Evolutionary conservation across 306 rosid species (phyloP), one percentile per base, ranked within the genome.

Genomic region (Gastrolobium bilobum): DNA sequence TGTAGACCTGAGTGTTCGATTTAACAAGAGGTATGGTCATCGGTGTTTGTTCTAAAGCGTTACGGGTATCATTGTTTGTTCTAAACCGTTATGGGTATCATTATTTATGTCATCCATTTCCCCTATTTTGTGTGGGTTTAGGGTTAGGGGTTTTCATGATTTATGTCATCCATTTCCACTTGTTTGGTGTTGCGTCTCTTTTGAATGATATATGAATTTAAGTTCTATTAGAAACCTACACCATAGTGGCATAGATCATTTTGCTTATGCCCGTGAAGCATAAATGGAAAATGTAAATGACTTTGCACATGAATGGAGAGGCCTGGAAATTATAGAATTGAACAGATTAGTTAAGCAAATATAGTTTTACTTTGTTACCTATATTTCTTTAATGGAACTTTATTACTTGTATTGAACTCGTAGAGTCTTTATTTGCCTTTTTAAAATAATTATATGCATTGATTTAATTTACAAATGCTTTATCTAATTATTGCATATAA

Each of bases 381-480:
- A 9, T 51, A 51, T 60, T 60, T 47, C 39, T 40, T 29, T 8
- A n/a, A 26, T 60, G 63, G 33, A 71, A 51, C 13, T 50, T 70
- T 63, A 50, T 72, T 50, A 10, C 66, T 50, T 48, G 33, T 39
- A 47, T 42, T 56, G 64, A 68, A 67, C 46, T 31, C 6, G 1
- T 39, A 31, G 60, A 40, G 60, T 74, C 48, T n/a, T 30, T 31
- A 6, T 53, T 43, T 40, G 33, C 26, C 39, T 58, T 56, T 56
- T n/a, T 20, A 56, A 81, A 47, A 37, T 75, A n/a, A n/a, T n/a
- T 30, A 30, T 58, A 53, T 78, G 61, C 39, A 68, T 48, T 58
- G 30, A 4, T 68, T 59, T 81, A 48, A 50, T 44, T 9, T 44
- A 13, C 63, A 42, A 43, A 43, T 13, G 14, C 10, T 35, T 50